phyloP scores from a whole-genome alignment of 164 flowering plant genomes.

The Vitis vinifera region DNA sequence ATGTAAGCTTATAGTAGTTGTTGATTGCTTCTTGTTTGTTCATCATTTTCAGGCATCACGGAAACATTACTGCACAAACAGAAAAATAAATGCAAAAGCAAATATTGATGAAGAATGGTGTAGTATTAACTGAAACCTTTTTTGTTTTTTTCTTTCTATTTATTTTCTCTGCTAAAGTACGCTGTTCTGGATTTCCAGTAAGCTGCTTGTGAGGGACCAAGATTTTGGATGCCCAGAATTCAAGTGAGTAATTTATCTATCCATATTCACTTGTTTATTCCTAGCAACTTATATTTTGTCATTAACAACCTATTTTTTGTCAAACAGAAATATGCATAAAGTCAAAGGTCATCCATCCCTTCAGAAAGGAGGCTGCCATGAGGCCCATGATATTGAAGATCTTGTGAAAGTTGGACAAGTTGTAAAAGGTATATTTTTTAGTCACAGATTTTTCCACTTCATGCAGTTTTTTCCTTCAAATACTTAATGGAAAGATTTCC shows the following conservation, averaged over 20 bases:
- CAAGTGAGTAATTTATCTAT: conserved; percentile 53
- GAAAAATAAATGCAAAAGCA: conserved; percentile 43
- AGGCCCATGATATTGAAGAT: conserved; percentile 96
- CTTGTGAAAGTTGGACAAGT: conserved; percentile 83
- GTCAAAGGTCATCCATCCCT: conserved; percentile 76
- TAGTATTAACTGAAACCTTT: conserved; percentile 7
- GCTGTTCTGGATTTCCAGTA: conserved; percentile 44
- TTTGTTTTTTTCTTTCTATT: conserved; percentile 1
- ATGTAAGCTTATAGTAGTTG: neutral
- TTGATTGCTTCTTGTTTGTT: neutral
- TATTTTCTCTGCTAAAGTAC: conserved; percentile 14
- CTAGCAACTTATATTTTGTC: neutral
- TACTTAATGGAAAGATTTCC: neutral
- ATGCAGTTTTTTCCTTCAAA: neutral
- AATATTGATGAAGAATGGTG: conserved; percentile 93
- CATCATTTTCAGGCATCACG: conserved; percentile 68
- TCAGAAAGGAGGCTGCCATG: conserved; percentile 84
- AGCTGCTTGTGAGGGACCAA: conserved; percentile 58
- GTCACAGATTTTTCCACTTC: neutral
- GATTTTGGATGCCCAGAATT: conserved; percentile 61
- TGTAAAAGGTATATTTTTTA: conserved; percentile 54
- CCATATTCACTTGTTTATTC: neutral
- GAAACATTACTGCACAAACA: conserved; percentile 86
- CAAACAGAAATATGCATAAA: conserved; percentile 63
- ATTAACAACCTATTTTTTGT: neutral